These are phyloP conservation scores for Ceratobasidium sp. DNA, from an alignment of 1,284 basidiomycete species.

Conservation along the genomic window DNA sequence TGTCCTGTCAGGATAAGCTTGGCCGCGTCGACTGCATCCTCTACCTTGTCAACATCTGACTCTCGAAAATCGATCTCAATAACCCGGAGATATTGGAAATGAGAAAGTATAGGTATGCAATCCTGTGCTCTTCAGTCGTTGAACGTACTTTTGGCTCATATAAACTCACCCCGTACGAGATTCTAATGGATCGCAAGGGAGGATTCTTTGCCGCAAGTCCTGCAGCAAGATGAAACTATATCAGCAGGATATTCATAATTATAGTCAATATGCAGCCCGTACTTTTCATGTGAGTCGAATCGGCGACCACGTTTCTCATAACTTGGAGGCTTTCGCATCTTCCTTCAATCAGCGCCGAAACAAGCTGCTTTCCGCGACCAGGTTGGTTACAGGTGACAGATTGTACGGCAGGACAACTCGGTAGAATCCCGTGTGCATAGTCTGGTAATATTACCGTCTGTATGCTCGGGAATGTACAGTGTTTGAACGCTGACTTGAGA, in stretches of 20 bases:
- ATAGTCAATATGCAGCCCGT: no score
- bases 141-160: no score
- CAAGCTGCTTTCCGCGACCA: constrained; percentile 5
- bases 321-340: constrained; percentile 20
- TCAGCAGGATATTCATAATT: no score
- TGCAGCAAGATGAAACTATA: no score
- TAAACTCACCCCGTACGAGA: background rate
- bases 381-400: constrained; percentile 14
- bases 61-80: constrained; percentile 33
- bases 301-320: background rate
- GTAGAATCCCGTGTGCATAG: constrained; percentile 12
- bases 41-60: no score
- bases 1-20: no score
- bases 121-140: no score
- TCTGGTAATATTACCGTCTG: constrained; percentile 19
- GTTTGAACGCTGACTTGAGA: constrained; percentile 14
- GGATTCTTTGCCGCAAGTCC: background rate
- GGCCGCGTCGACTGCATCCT: no score
- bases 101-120: no score
- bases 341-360: background rate
- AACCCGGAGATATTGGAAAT: constrained; percentile 20
- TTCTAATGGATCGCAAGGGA: background rate
- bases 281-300: background rate
- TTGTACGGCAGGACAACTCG: background rate
- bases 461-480: constrained; percentile 2